Base-by-base conservation (phyloP, 2,329 filamentous ascomycete genomes). In the Mycogone perniciosa region DNA sequence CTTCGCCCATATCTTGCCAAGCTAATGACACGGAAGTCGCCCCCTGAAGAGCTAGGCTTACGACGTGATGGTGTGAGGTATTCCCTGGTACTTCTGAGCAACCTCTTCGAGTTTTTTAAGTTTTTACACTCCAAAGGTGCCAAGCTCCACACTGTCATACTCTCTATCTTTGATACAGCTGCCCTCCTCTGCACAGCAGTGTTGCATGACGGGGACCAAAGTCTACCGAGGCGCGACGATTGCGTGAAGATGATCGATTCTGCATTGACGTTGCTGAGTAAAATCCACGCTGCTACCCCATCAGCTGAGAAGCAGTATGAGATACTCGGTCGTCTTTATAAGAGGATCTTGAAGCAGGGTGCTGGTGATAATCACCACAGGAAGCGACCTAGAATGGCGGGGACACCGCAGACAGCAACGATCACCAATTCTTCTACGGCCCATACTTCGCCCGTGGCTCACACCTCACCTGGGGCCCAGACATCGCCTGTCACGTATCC, bases 151-250 rank as follows among this genome's bases (percentile, higher is more conserved):
- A 69, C 75, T 46, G 70, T 75, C 5, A 63, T 75, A 0, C 79
- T 78, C 50, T 66, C 67, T 40, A 71, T 77, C 31, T 80, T 80
- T 43, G 75, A 80, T 53, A 76, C 73, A 0, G 70, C 75, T 1
- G 73, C 76, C 0, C 64, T 76, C 13, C 59, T 79, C 4, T 78
- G 74, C 62, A 78, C 76, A 0, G 71, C 75, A 3, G 63, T 80
- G 6, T 67, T 77, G 4, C 76, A 79, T 52, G 76, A 80, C 51
- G 59, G 63, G n/a, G 64, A 72, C 31, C 56, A 60, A 13, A 64
- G 60, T 9, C 62, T 78, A 3, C 68, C 70, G 4, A 66, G 65
- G 9, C 70, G 71, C 9, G 62, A 70, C 2, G 67, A 72, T 11
- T 64, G 75, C 11, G 57, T 73, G 26, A 53, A 66, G 44, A 66